phyloP scores from a whole-genome alignment of 352 stramenopile species.

The Phytophthora citrophthora region DNA sequence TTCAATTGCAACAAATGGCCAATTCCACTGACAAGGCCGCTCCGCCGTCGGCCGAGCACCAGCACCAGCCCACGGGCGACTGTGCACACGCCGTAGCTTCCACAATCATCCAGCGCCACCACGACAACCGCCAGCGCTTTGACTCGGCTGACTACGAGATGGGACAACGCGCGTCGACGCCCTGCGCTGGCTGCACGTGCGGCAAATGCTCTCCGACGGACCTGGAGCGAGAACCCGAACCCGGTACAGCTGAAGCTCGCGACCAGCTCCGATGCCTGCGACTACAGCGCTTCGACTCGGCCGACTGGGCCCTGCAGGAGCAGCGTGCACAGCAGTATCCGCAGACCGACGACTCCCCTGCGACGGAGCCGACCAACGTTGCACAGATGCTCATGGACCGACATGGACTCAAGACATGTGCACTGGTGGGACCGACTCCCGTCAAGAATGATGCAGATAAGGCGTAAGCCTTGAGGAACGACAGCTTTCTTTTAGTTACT shows the following conservation, averaged over 20 bases:
- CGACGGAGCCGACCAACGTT: slow-evolving; percentile 28
- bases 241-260: slow-evolving; percentile 19
- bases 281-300: slow-evolving; percentile 78
- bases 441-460: slow-evolving; percentile 35
- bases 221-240: slow-evolving; percentile 51
- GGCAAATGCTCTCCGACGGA: slow-evolving; percentile 31
- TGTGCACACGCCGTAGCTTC: slow-evolving; percentile 41
- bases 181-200: slow-evolving; percentile 34
- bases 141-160: slow-evolving; percentile 79
- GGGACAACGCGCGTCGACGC: slow-evolving; percentile 31
- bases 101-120: slow-evolving; percentile 59
- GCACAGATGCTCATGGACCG: slow-evolving; percentile 69
- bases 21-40: slow-evolving; percentile 21
- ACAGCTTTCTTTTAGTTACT: slow-evolving; percentile 26
- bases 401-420: slow-evolving; percentile 60
- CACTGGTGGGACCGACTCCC: slow-evolving; percentile 35
- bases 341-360: slow-evolving; percentile 5
- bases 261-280: slow-evolving; percentile 62
- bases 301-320: slow-evolving; percentile 65
- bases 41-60: slow-evolving; percentile 13
- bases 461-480: slow-evolving; percentile 15
- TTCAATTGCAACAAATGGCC: slow-evolving; percentile 13
- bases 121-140: slow-evolving; percentile 67
- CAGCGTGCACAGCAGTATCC: slow-evolving; percentile 22
- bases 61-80: slow-evolving; percentile 19